Conservation (phyloP, 2,329 filamentous ascomycete species). For the Westerdykella sp. region DNA sequence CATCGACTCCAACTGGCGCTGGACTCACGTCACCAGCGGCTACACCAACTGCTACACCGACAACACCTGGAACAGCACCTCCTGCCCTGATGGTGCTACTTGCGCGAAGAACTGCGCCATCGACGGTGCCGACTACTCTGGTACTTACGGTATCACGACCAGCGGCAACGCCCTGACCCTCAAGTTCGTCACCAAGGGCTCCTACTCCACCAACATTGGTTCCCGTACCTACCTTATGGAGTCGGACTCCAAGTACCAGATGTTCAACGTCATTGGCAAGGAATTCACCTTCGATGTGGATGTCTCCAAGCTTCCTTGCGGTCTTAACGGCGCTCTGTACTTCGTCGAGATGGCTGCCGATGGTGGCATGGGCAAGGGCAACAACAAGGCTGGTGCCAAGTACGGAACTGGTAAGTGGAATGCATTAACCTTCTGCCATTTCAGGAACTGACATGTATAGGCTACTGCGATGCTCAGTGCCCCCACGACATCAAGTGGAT, state of each 20-base stretch:
- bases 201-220: conserved; percentile 39
- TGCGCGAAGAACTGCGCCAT: conserved; percentile 40
- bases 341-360: conserved; percentile 56
- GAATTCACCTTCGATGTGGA: conserved; percentile 41
- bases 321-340: conserved; percentile 55
- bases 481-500: conserved; percentile 49
- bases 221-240: conserved; percentile 41
- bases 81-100: conserved; percentile 35
- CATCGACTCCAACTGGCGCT: conserved; percentile 48
- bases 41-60: conserved; percentile 47
- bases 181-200: conserved; percentile 52
- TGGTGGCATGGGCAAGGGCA: conserved; percentile 51
- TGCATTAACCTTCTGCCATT: background rate
- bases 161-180: conserved; percentile 49
- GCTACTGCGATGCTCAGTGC: conserved; percentile 37
- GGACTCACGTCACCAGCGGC: conserved; percentile 41
- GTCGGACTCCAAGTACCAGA: conserved; percentile 37
- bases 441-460: conserved; percentile 5
- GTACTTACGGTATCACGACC: conserved; percentile 46
- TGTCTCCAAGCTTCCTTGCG: conserved; percentile 59
- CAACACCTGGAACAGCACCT: conserved; percentile 39
- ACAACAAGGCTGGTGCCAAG: conserved; percentile 49
- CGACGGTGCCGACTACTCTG: conserved; percentile 40
- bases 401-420: conserved; percentile 53
- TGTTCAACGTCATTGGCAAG: conserved; percentile 39